Percentiles rank a stretch among this genome's conserved stretches.
phyloP scores from a whole-genome alignment of 768 basidiomycete genomes.

The Mycena filopes region DNA sequence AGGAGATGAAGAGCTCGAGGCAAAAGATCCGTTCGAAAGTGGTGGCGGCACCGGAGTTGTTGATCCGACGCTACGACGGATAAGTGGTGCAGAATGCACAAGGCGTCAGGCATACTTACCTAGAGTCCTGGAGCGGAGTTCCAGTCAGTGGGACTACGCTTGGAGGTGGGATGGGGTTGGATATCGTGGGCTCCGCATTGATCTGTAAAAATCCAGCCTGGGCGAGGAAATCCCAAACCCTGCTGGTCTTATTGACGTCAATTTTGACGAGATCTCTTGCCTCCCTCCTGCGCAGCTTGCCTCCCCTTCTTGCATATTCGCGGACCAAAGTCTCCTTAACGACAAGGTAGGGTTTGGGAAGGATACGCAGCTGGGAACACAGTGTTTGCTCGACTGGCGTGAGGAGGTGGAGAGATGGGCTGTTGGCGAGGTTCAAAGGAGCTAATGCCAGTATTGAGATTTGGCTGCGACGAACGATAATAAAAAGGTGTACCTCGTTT shows the following conservation, averaged over 20 bases:
- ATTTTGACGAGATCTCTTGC: constrained; percentile 92
- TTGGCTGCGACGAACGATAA: neutral
- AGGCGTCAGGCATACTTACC: constrained; percentile 5
- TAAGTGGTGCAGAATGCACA: neutral
- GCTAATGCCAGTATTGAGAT: constrained; percentile 34
- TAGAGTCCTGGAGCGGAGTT: constrained; percentile 10
- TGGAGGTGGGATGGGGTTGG: constrained; percentile 1
- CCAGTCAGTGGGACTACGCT: constrained; percentile 1
- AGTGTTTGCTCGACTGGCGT: constrained; percentile 88
- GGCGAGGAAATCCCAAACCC: constrained; percentile 93
- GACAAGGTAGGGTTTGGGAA: constrained; percentile 94
- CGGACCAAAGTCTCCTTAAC: constrained; percentile 96
- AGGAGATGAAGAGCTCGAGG: neutral
- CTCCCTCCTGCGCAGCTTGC: constrained; percentile 88
- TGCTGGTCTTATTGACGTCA: constrained; percentile 91
- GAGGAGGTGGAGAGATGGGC: constrained; percentile 89
- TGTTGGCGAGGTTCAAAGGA: constrained; percentile 91
- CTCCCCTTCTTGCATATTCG: constrained; percentile 91
- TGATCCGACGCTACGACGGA: neutral
- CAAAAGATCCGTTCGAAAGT: constrained; percentile 11
- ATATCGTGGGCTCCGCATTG: constrained; percentile 56
- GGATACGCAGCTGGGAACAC: constrained; percentile 89
- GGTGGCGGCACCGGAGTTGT: neutral
- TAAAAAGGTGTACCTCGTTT: constrained; percentile 51
- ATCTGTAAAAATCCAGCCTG: constrained; percentile 86